These are phyloP conservation scores for Fusarium mundagurra DNA, from an alignment of 2,329 filamentous ascomycete genomes.

Conservation along the genomic window DNA sequence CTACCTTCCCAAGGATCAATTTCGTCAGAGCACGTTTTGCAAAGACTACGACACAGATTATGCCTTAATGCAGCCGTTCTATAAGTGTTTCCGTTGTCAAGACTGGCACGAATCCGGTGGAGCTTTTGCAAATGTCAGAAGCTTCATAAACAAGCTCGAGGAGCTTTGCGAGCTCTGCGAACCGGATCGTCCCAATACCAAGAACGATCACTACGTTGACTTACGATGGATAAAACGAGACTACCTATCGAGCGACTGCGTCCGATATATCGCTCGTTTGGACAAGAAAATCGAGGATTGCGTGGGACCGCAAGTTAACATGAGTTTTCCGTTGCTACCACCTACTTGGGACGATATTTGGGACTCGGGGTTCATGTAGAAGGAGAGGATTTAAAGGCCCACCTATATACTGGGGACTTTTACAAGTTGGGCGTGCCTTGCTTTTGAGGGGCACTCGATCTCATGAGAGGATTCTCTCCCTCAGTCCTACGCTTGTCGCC, in stretches of 20 bases:
- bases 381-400: background rate
- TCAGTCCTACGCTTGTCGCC: background rate
- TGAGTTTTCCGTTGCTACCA: background rate
- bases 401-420: background rate
- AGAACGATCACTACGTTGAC: background rate
- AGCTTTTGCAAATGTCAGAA: background rate
- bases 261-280: background rate
- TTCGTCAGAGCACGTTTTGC: background rate
- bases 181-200: background rate
- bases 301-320: background rate
- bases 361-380: background rate
- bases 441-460: background rate
- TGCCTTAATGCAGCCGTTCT: background rate
- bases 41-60: background rate
- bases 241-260: background rate
- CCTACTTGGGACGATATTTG: background rate
- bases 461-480: background rate
- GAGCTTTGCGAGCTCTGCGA: background rate
- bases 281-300: background rate
- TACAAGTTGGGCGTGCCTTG: background rate
- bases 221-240: fast-evolving
- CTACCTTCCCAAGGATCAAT: background rate
- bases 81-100: background rate
- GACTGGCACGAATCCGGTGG: background rate
- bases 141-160: background rate